Evolutionary conservation across 2,329 filamentous ascomycete species (phyloP).

Genomic region (Didymella keratinophila): DNA sequence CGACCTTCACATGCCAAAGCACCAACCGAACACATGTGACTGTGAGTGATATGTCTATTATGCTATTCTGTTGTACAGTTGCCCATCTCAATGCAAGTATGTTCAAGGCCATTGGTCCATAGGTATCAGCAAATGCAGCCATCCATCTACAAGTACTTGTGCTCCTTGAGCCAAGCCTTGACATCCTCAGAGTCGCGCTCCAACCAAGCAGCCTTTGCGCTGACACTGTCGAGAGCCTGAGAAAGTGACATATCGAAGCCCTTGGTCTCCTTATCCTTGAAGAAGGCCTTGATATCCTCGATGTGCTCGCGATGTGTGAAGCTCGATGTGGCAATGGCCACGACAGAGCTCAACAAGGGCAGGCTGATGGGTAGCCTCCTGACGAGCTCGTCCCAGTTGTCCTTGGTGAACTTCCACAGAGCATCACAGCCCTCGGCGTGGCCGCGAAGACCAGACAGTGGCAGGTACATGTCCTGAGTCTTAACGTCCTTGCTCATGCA

Average conservation of each 20-base stretch:
- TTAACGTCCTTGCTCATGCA: conserved; percentile 83
- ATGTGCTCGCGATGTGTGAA: conserved; percentile 82
- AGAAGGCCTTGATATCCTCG: conserved; percentile 80
- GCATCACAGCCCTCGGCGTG: conserved; percentile 81
- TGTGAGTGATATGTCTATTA: conserved; percentile 13
- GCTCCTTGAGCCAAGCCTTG: conserved; percentile 72
- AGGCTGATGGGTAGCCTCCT: conserved; percentile 85
- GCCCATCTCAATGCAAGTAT: background rate
- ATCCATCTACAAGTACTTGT: conserved; percentile 62
- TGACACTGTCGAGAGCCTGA: conserved; percentile 86
- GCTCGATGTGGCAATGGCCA: conserved; percentile 80
- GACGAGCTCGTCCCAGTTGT: conserved; percentile 86
- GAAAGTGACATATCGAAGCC: conserved; percentile 87
- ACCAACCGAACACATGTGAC: background rate
- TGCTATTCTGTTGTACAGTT: conserved; percentile 16
- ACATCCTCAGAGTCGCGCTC: conserved; percentile 80
- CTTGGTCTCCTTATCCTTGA: conserved; percentile 81
- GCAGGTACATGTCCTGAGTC: conserved; percentile 93
- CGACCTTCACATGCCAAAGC: conserved; percentile 14
- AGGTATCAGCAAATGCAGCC: background rate
- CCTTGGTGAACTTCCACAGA: conserved; percentile 82
- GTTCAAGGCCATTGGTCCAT: background rate
- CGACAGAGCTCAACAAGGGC: conserved; percentile 84
- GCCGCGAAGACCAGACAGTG: conserved; percentile 77
- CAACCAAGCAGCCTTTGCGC: conserved; percentile 84